Base-by-base conservation (phyloP, 169 alveolate species). In the Eimeria maxima region DNA sequence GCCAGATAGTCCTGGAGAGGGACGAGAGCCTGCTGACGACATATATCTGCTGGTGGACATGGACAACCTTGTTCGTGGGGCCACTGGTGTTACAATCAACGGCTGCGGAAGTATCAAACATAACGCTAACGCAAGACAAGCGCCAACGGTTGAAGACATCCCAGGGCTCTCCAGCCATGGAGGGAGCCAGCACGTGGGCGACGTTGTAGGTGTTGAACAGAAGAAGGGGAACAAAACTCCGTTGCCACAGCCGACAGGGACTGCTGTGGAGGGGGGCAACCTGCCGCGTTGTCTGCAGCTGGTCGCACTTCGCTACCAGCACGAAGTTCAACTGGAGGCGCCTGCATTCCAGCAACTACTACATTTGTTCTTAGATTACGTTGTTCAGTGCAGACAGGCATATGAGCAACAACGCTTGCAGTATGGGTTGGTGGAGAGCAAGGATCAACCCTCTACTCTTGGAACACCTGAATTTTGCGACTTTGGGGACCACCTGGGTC, bases 31-130 rank as follows among this genome's bases (percentile, higher is more conserved):
- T 33, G 53, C 60, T 13, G 63, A 38, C 65, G 57, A 55, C 57
- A 22, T 86, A 27, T 38, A 33, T 57, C 57, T 86, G 22, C 20
- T 86, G 60, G 60, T 86, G 45, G 80, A 29, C 78, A 57, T 86
- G 0, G 80, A 55, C 22, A 60, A 50, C 47, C 93, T 86, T 38
- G 93, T 42, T 50, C 44, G 14, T 0, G 93, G 63, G 38, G 74
- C 93, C 38, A 27, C 63, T 29, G 22, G 50, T n/a, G 80, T 57
- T 20, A 45, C 93, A 33, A 27, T 29, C 22, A 86, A 86, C 93
- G 93, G 93, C 74, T 86, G 93, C 78, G 93, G 93, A 18, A 86
- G 93, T 57, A 10, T 86, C 74, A 86, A 60, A 8, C 93, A 86
- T n/a, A 60, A 3, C 44, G 91, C 91, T 20, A 42, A 29, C 90